phyloP scores from a whole-genome alignment of 345 rosid genomes.

The Eucalyptus virginea region DNA sequence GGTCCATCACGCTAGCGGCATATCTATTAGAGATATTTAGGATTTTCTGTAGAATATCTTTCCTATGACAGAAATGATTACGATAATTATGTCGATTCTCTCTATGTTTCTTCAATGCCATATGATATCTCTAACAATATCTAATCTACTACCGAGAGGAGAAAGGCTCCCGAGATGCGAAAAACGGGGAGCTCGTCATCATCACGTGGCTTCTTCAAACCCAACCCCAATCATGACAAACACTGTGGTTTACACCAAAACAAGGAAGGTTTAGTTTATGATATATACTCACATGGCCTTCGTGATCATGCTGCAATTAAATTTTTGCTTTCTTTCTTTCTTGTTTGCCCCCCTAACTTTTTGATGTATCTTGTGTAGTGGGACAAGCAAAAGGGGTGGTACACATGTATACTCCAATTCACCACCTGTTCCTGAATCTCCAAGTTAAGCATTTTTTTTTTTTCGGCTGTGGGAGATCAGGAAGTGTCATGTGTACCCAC shows the following conservation, averaged over 20 bases:
- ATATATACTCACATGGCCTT: neutral
- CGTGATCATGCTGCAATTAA: neutral
- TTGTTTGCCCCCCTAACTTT: neutral
- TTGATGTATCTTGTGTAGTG: neutral
- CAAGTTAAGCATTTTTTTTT: neutral
- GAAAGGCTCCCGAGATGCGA: neutral
- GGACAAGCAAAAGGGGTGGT: neutral
- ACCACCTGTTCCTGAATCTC: neutral
- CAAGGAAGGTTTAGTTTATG: neutral
- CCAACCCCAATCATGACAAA: neutral
- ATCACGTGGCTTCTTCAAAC: neutral
- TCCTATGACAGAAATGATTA: neutral
- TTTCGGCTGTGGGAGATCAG: neutral
- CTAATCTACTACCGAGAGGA: neutral
- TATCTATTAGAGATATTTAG: neutral
- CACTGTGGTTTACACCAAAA: neutral
- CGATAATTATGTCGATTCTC: neutral
- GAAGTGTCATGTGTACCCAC: neutral
- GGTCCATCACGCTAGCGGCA: neutral
- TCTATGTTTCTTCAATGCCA: neutral
- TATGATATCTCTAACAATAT: neutral
- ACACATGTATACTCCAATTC: neutral
- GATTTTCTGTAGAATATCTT: neutral
- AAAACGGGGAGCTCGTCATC: neutral
- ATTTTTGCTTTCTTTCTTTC: neutral